phyloP scores from a whole-genome alignment of 139 green algal genomes.

The Picocystis salinarum region DNA sequence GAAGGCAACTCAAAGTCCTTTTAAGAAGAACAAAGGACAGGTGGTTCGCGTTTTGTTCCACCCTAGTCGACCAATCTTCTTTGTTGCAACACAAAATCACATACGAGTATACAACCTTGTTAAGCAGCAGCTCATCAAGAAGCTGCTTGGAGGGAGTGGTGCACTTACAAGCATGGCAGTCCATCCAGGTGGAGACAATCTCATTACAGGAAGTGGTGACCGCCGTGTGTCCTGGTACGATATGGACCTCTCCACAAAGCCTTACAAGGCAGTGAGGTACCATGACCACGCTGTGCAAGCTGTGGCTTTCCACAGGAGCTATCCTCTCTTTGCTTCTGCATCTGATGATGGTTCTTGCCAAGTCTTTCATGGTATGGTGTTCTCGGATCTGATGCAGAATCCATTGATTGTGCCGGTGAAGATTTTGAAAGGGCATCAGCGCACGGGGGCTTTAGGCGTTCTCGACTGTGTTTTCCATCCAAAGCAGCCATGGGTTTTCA shows the following conservation, averaged over 20 bases:
- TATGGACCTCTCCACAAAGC: constrained; percentile 80
- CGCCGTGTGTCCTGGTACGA: constrained; percentile 81
- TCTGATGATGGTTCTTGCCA: constrained; percentile 64
- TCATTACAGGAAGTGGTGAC: constrained; percentile 74
- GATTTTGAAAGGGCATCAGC: constrained; percentile 16
- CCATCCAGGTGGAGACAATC: constrained; percentile 74
- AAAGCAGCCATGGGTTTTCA: constrained; percentile 90
- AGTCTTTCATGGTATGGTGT: constrained; percentile 86
- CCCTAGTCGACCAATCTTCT: constrained; percentile 70
- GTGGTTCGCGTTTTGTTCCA: constrained; percentile 72
- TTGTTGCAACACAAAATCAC: constrained; percentile 76
- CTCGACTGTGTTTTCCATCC: constrained; percentile 77
- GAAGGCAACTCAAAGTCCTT: constrained; percentile 67
- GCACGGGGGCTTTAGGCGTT: constrained; percentile 26
- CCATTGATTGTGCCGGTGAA: constrained; percentile 84
- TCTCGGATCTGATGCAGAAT: constrained; percentile 82
- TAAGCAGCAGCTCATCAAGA: constrained; percentile 67
- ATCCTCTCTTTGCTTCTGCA: constrained; percentile 75
- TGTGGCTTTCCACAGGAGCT: constrained; percentile 66
- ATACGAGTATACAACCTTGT: constrained; percentile 84
- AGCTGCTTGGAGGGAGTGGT: constrained; percentile 65
- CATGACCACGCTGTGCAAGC: constrained; percentile 43
- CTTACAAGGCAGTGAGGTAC: constrained; percentile 36
- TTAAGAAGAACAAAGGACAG: constrained; percentile 71
- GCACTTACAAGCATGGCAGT: constrained; percentile 61